Evolutionary conservation across 2,329 filamentous ascomycete genomes (phyloP), one percentile per base, ranked within the genome.

Genomic region (Colletotrichum noveboracense): DNA sequence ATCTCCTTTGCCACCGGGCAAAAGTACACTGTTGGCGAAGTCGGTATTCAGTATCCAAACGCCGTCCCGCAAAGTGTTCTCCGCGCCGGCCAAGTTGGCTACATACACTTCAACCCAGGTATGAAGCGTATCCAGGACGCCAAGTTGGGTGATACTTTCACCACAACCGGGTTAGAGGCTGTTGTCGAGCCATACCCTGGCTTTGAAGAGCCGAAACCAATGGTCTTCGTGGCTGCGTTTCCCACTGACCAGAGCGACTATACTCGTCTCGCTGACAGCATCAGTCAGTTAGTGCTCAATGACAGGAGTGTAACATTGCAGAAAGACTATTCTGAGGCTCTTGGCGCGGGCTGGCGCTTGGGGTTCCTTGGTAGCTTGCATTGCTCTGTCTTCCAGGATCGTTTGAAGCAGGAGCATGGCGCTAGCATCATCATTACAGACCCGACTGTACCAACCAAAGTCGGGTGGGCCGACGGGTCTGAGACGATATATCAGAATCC

Each of bases 311-410:
- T 99, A 36, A 98, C 96, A 5, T 88, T 98, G 62, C 94, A 96
- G 79, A 98, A 98, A 83, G 97, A 98, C 82, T 95, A 95, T 30
- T 98, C 96, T 0, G 96, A 98, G 81, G 97, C 97, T 1, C 88
- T 99, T 0, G 97, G 97, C 1, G 95, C 96, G 2, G 97, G 97
- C 3, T 99, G 97, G 94, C 93, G 97, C 61, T 87, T 99, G 13
- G 97, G 97, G 0, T 99, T 99, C 82, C 86, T 99, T 5, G 97
- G 97, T n/a, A 98, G 96, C 14, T 88, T 99, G 64, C 97, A 99
- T 84, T 98, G 97, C 86, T 98, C 96, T n/a, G 97, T 99, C 6
- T 99, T 99, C 80, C 96, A 99, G 85, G 97, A 99, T 84, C 94
- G 97, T 1, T 87, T 99, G 69, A 93, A 95, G 58, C 96, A 98